Base-by-base conservation (phyloP, 2,329 filamentous ascomycete species). In the Laburnicola sp. region DNA sequence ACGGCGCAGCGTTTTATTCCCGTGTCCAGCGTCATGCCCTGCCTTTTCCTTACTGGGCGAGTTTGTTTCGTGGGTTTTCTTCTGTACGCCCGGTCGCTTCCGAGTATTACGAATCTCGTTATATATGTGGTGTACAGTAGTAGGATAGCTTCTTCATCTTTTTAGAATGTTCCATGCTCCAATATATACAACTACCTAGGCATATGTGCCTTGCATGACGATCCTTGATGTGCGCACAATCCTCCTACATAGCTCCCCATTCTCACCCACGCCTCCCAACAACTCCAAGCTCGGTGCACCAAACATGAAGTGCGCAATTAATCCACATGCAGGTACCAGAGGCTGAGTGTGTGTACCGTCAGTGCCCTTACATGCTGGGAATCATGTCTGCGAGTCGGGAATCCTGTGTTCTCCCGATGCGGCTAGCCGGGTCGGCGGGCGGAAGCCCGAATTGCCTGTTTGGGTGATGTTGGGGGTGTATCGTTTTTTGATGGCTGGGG, bases 291-390 rank as follows among this genome's bases (percentile, higher is more conserved):
- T 26, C 7, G 26, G 32, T 27, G 38, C 37, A 30, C 38, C 26
- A 38, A 6, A 10, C 3, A 36, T 30, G 38, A 37, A 42, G 30
- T 42, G 46, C 31, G 38, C 38, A 8, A 38, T 31, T 16, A 22
- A 11, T n/a, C n/a, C n/a, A 25, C 30, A 45, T 31, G 42, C 48
- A 45, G 48, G 36, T 41, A 51, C 48, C 23, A 41, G 49, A 37
- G 26, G 28, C 45, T 32, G 38, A 21, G n/a, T 28, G 27, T 26
- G 40, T 26, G 28, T n/a, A 9, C n/a, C 45, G 35, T 41, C 42
- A 30, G 44, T 37, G 26, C 23, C 30, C 31, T 25, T 44, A 21
- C 47, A n/a, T n/a, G n/a, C n/a, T 45, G 45, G 40, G 40, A 32
- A 48, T 34, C 32, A 38, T 36, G 22, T 16, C 32, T 48, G 50